Percentiles rank a stretch among this genome's conserved stretches.
Conservation (phyloP, 352 stramenopile species). For the Saprolegnia diclina region DNA sequence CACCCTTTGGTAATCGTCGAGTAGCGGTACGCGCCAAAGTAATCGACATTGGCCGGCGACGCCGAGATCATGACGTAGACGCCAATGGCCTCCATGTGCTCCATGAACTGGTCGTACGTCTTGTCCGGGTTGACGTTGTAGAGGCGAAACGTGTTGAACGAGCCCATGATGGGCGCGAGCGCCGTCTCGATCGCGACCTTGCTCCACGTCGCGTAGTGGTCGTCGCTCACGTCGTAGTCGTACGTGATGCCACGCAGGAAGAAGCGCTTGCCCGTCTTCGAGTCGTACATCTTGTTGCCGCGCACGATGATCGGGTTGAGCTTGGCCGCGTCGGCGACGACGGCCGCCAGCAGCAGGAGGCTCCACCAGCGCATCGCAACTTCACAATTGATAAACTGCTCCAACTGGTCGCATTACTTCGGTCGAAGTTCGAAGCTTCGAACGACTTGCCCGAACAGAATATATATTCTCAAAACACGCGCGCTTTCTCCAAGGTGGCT, state of each 20-base stretch:
- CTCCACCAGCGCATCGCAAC: not conserved
- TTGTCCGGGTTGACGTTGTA: conserved; percentile 83
- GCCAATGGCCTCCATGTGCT: conserved; percentile 64
- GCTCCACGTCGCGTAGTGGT: conserved; percentile 78
- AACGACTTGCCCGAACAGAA: no score
- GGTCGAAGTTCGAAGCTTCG: no score
- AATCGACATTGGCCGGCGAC: conserved; percentile 75
- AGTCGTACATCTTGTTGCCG: conserved; percentile 84
- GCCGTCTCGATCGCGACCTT: conserved; percentile 60
- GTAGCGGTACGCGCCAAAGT: conserved; percentile 82
- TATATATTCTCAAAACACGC: no score
- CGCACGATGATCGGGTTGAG: conserved; percentile 55
- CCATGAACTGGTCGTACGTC: conserved; percentile 83
- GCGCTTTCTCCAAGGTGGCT: no score
- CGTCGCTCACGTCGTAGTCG: conserved; percentile 32
- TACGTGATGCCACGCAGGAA: conserved; percentile 37
- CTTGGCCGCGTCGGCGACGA: conserved; percentile 6
- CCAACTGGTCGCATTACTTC: not conserved
- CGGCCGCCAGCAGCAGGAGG: not conserved
- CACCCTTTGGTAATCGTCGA: conserved; percentile 68
- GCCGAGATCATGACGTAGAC: conserved; percentile 79
- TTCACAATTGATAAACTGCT: not conserved
- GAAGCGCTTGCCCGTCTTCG: conserved; percentile 71
- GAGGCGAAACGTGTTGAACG: conserved; percentile 81
- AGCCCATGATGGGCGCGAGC: conserved; percentile 44